Percentiles rank a stretch among this genome's conserved stretches.
These are phyloP conservation scores for Camellia lanceoleosa DNA, from an alignment of 148 eudicot species.

Conservation along the genomic window DNA sequence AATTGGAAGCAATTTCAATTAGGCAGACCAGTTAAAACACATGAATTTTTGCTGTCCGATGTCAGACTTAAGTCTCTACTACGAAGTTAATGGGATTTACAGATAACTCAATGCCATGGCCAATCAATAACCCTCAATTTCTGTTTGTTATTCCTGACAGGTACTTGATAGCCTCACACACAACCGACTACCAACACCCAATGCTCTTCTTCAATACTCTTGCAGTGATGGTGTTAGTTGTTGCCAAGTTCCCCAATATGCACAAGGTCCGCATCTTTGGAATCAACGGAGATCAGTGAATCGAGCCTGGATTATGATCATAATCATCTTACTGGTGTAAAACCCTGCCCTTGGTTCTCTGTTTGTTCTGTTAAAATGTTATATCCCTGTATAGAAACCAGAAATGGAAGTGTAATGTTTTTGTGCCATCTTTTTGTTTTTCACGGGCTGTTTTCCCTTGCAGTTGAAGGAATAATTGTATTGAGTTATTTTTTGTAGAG, in stretches of 20 bases:
- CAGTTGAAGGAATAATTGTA: conserved; percentile 23
- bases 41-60: background rate
- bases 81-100: background rate
- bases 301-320: conserved; percentile 7
- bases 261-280: conserved; percentile 98
- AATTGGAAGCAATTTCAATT: background rate
- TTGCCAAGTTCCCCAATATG: conserved; percentile 95
- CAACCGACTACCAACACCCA: conserved; percentile 88
- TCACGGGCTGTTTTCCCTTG: conserved; percentile 4
- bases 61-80: background rate
- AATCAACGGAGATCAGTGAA: conserved; percentile 78
- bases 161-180: conserved; percentile 92
- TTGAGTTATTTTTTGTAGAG: conserved; percentile 12
- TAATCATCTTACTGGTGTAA: conserved; percentile 8
- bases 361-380: conserved; percentile 21
- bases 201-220: conserved; percentile 90
- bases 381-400: conserved; percentile 40
- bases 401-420: conserved; percentile 8
- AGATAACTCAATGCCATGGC: background rate
- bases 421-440: background rate
- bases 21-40: background rate
- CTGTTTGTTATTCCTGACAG: conserved; percentile 29
- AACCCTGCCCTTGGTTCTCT: background rate
- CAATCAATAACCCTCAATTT: background rate
- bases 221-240: conserved; percentile 70